These are phyloP conservation scores for Delonix regia DNA, from an alignment of 306 rosid species.

Conservation along the genomic window DNA sequence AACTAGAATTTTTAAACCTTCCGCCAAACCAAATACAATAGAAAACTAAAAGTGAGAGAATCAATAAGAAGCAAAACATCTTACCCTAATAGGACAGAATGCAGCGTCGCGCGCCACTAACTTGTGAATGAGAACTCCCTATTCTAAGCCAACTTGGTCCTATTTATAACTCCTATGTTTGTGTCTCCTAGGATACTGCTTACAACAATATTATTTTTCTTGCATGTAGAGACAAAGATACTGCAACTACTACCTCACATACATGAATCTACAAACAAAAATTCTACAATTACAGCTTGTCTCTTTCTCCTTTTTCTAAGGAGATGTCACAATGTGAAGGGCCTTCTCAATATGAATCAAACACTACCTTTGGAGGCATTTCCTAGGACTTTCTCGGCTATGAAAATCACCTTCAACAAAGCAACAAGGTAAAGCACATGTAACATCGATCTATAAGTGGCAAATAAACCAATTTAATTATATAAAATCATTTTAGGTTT, in stretches of 20 bases:
- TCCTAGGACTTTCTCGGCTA: slow-evolving; percentile 50
- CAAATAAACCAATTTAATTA: too few species aligned
- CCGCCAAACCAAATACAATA: too few species aligned
- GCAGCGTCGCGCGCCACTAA: too few species aligned
- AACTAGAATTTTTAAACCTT: too few species aligned
- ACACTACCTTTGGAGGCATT: slow-evolving; percentile 41
- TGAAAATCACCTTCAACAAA: slow-evolving; percentile 28
- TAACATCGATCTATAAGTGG: too few species aligned
- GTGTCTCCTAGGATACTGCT: neutral
- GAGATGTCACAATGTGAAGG: slow-evolving; percentile 37
- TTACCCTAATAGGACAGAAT: too few species aligned
- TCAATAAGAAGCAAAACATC: too few species aligned
- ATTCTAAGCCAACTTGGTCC: neutral
- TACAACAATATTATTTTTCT: slow-evolving; percentile 29
- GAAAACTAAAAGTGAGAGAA: too few species aligned
- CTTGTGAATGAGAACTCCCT: too few species aligned
- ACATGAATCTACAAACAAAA: slow-evolving; percentile 12
- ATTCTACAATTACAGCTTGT: slow-evolving; percentile 5
- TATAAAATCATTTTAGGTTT: too few species aligned
- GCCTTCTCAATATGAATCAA: slow-evolving; percentile 19
- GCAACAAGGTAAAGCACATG: too few species aligned
- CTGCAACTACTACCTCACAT: slow-evolving; percentile 20
- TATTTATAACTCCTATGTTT: neutral
- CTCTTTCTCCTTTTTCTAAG: slow-evolving; percentile 25
- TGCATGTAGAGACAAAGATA: slow-evolving; percentile 12